Conservation (phyloP, 2,329 filamentous ascomycete species). For the Grosmannia huntii region DNA sequence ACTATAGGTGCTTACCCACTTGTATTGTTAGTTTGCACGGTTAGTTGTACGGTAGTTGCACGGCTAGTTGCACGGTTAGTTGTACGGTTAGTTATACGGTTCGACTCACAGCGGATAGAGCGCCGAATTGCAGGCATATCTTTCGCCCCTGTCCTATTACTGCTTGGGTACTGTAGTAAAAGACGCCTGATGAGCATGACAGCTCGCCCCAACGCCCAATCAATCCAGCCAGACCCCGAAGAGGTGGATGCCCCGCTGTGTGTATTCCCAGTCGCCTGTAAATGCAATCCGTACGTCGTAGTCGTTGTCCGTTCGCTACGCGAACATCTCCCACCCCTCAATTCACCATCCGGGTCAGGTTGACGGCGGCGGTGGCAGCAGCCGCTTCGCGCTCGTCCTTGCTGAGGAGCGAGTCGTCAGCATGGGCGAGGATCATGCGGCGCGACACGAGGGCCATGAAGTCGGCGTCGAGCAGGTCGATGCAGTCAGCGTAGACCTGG, state of each 20-base stretch:
- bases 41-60: background rate
- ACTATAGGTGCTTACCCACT: background rate
- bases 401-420: slow-evolving; percentile 7
- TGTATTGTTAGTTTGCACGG: background rate
- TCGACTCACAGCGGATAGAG: no score
- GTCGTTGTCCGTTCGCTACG: background rate
- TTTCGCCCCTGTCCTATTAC: no score
- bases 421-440: slow-evolving; percentile 12
- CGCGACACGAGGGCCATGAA: slow-evolving; percentile 13
- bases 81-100: background rate
- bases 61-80: no score
- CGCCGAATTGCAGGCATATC: no score
- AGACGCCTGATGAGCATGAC: no score
- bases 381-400: slow-evolving; percentile 7
- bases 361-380: background rate
- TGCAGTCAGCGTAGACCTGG: slow-evolving; percentile 12
- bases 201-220: no score
- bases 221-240: no score
- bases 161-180: no score
- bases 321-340: background rate
- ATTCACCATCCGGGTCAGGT: background rate
- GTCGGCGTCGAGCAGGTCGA: slow-evolving; percentile 10
- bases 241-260: no score
- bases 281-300: background rate
- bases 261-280: no score